These are phyloP conservation scores for Passiflora organensis DNA, from an alignment of 345 rosid genomes.

Conservation along the genomic window DNA sequence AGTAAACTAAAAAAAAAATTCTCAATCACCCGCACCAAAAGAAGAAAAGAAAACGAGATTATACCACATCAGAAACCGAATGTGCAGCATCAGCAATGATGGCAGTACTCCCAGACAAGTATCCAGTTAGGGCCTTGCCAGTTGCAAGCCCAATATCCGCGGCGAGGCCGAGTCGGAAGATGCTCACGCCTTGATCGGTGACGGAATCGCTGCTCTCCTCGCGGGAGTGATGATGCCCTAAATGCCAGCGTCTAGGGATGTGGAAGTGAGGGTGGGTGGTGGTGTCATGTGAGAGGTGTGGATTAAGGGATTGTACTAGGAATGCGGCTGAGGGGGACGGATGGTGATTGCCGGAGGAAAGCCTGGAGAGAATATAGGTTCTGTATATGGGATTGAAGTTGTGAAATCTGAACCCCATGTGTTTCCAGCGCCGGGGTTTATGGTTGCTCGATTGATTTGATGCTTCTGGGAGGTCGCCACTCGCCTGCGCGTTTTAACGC, in stretches of 20 bases:
- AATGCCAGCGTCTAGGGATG: constrained; percentile 62
- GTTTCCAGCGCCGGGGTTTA: background rate
- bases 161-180: constrained; percentile 75
- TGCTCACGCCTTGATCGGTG: constrained; percentile 49
- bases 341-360: constrained; percentile 16
- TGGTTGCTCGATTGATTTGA: background rate
- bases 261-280: constrained; percentile 9
- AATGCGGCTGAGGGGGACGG: constrained; percentile 3
- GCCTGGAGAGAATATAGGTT: constrained; percentile 28
- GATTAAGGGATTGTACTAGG: constrained; percentile 15
- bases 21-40: background rate
- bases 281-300: constrained; percentile 15
- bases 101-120: constrained; percentile 62
- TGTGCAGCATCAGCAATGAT: constrained; percentile 70
- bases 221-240: constrained; percentile 48
- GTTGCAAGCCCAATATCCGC: constrained; percentile 54
- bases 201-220: constrained; percentile 17
- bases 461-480: background rate
- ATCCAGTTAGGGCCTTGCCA: constrained; percentile 59
- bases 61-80: constrained; percentile 63
- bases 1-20: background rate
- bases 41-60: background rate
- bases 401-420: constrained; percentile 50
- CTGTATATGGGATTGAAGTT: constrained; percentile 34
- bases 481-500: too few species aligned